A percentile compares a stretch with the other conserved stretches of the same genome.
Conservation (phyloP, 495 filamentous ascomycete genomes). For the Penicillium salamii region DNA sequence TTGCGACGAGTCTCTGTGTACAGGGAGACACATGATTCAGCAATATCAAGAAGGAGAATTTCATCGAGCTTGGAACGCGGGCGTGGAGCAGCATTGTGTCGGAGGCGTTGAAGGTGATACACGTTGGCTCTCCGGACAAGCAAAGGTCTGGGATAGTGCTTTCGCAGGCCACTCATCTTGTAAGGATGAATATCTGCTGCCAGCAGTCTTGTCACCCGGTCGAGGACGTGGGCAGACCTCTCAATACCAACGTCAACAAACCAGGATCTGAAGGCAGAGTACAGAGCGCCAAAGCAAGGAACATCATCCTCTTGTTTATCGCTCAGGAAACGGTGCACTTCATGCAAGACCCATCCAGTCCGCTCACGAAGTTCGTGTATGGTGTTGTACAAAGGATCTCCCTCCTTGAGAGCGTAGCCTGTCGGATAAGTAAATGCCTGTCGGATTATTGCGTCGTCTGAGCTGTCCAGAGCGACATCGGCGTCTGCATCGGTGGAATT, state of each 20-base stretch:
- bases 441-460: slow-evolving; percentile 78
- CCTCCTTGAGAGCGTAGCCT: slow-evolving; percentile 73
- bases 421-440: slow-evolving; percentile 81
- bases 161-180: slow-evolving; percentile 88
- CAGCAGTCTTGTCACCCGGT: slow-evolving; percentile 78
- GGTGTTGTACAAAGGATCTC: slow-evolving; percentile 60
- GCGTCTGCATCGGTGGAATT: slow-evolving; percentile 57
- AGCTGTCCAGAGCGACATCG: slow-evolving; percentile 61
- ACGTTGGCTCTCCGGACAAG: slow-evolving; percentile 87
- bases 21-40: slow-evolving; percentile 84
- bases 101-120: slow-evolving; percentile 88
- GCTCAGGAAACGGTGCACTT: slow-evolving; percentile 78
- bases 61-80: slow-evolving; percentile 83
- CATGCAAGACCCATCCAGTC: slow-evolving; percentile 75
- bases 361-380: slow-evolving; percentile 79
- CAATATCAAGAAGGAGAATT: slow-evolving; percentile 78
- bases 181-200: slow-evolving; percentile 83
- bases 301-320: slow-evolving; percentile 93
- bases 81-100: slow-evolving; percentile 86
- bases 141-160: slow-evolving; percentile 86
- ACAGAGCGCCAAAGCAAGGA: slow-evolving; percentile 86
- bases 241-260: slow-evolving; percentile 97
- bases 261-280: slow-evolving; percentile 91
- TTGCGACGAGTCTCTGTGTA: slow-evolving; percentile 95
- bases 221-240: slow-evolving; percentile 87